These are phyloP conservation scores for Galerina marginata DNA, from an alignment of 768 basidiomycete species.

Conservation along the genomic window DNA sequence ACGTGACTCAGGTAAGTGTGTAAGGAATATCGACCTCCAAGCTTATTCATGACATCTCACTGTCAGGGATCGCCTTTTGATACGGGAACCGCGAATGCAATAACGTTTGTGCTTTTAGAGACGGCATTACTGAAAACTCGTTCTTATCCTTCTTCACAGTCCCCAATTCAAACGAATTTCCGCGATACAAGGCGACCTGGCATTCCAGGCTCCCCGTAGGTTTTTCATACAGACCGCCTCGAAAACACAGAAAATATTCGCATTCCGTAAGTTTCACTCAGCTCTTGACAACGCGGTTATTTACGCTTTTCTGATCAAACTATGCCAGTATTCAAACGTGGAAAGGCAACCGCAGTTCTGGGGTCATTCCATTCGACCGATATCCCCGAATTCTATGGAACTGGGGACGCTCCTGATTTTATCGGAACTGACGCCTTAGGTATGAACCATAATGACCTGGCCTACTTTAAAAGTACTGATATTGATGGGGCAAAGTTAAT, in stretches of 20 bases:
- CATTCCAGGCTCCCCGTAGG: too few species aligned
- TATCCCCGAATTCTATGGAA: slow-evolving; percentile 22
- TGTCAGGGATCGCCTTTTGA: slow-evolving; percentile 30
- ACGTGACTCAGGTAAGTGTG: not conserved
- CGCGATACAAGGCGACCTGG: too few species aligned
- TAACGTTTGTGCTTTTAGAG: slow-evolving; percentile 21
- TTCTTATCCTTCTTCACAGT: slow-evolving; percentile 17
- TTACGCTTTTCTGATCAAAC: too few species aligned
- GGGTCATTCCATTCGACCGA: slow-evolving; percentile 29
- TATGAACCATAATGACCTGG: not conserved
- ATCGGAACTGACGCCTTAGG: slow-evolving; percentile 25
- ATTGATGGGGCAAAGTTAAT: too few species aligned
- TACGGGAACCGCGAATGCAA: slow-evolving; percentile 28
- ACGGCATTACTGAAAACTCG: too few species aligned
- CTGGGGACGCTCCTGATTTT: slow-evolving; percentile 16
- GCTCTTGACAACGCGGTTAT: too few species aligned
- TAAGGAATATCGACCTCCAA: not conserved
- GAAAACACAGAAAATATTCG: too few species aligned
- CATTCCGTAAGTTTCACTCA: too few species aligned
- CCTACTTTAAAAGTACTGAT: too few species aligned
- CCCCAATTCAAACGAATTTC: slow-evolving; percentile 48
- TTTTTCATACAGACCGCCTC: too few species aligned
- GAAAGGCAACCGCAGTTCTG: slow-evolving; percentile 29
- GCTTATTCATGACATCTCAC: not conserved
- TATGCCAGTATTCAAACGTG: slow-evolving; percentile 36